Evolutionary conservation across 257 asterid genomes (phyloP).

Genomic region (Henckelia pumila): DNA sequence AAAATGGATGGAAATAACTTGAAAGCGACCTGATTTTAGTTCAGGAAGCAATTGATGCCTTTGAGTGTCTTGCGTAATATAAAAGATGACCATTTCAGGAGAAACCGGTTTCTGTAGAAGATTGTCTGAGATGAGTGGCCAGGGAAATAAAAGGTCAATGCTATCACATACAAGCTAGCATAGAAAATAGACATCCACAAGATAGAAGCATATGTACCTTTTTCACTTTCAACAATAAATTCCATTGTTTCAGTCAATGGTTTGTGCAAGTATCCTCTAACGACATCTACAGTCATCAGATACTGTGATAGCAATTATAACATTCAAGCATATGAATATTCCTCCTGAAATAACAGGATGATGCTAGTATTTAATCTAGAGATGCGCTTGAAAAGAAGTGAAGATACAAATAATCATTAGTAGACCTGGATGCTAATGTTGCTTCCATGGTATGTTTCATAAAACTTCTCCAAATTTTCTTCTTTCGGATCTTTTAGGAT

Average conservation of each 20-base stretch:
- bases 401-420: slow-evolving; percentile 16
- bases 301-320: slow-evolving; percentile 49
- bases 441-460: slow-evolving; percentile 87
- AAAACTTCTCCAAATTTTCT: slow-evolving; percentile 49
- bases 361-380: slow-evolving; percentile 5
- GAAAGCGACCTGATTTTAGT: slow-evolving; percentile 60
- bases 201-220: slow-evolving; percentile 39
- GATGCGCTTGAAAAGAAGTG: slow-evolving; percentile 7
- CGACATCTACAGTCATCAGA: slow-evolving; percentile 62
- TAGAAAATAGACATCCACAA: slow-evolving; percentile 10
- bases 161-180: slow-evolving; percentile 19
- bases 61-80: slow-evolving; percentile 87
- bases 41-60: slow-evolving; percentile 70
- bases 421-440: slow-evolving; percentile 75
- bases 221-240: slow-evolving; percentile 67
- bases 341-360: slow-evolving; percentile 15
- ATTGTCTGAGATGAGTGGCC: slow-evolving; percentile 43
- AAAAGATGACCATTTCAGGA: slow-evolving; percentile 69
- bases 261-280: slow-evolving; percentile 82
- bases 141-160: slow-evolving; percentile 23
- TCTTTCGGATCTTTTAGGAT: slow-evolving; percentile 51
- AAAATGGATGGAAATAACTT: slow-evolving; percentile 1
- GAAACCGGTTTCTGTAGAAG: slow-evolving; percentile 63
- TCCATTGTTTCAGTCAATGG: slow-evolving; percentile 64
- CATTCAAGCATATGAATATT: slow-evolving; percentile 34